phyloP scores from a whole-genome alignment of 345 rosid species.

The Microcos paniculata region DNA sequence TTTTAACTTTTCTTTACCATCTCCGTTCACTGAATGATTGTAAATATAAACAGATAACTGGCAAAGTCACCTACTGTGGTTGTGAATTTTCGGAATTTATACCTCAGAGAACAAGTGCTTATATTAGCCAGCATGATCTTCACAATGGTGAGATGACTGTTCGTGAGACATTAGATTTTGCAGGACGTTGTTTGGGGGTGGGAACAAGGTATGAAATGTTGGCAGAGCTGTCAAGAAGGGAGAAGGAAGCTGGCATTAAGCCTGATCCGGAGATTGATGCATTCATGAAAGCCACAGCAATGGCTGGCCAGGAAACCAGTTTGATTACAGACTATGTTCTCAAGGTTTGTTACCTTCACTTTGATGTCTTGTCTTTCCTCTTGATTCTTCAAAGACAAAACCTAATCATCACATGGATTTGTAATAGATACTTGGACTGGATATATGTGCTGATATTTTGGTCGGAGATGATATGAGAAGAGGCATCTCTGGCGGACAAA shows the following conservation, averaged over 20 bases:
- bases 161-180: conserved; percentile 54
- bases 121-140: conserved; percentile 61
- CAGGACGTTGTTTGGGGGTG: conserved; percentile 54
- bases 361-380: background rate
- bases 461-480: conserved; percentile 64
- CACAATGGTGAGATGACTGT: conserved; percentile 68
- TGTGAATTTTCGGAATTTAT: conserved; percentile 46
- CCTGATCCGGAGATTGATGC: conserved; percentile 64
- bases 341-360: conserved; percentile 36
- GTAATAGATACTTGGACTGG: conserved; percentile 52
- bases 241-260: conserved; percentile 47
- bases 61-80: conserved; percentile 50
- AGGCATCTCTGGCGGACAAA: conserved; percentile 65
- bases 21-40: background rate
- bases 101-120: conserved; percentile 60
- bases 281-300: conserved; percentile 58
- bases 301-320: conserved; percentile 42
- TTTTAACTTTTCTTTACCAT: background rate
- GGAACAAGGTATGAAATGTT: conserved; percentile 44
- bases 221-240: conserved; percentile 45
- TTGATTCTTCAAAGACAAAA: background rate
- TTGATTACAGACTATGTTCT: conserved; percentile 50
- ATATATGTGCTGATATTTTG: conserved; percentile 51
- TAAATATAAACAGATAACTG: conserved; percentile 33
- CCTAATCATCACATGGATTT: background rate